Conservation (phyloP, 148 eudicot species). For the Diospyros lotus region DNA sequence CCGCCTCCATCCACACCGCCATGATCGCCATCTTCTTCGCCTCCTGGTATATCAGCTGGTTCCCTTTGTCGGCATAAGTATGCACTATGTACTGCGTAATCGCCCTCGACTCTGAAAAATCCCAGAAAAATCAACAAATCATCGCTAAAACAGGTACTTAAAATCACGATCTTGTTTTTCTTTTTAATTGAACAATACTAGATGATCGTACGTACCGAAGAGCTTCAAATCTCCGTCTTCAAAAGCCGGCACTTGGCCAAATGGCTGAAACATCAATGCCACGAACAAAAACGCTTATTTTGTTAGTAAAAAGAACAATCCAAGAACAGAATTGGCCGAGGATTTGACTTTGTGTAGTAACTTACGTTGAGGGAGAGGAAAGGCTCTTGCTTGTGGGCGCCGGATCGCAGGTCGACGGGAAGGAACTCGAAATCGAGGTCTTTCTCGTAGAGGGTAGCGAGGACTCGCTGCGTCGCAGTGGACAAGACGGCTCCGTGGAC, state of each 20-base stretch:
- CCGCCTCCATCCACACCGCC: conserved; percentile 25
- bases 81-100: conserved; percentile 28
- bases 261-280: conserved; percentile 28
- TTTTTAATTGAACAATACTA: not conserved
- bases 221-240: conserved; percentile 43
- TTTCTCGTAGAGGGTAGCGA: conserved; percentile 35
- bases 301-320: not conserved
- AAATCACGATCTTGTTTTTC: not conserved
- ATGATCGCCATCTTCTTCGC: conserved; percentile 22
- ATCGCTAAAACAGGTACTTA: not conserved
- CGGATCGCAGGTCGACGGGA: conserved; percentile 27
- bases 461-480: conserved; percentile 24
- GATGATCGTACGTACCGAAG: conserved; percentile 23
- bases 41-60: conserved; percentile 19
- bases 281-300: not conserved
- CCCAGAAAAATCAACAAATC: not conserved
- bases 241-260: conserved; percentile 43
- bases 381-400: conserved; percentile 30
- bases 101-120: conserved; percentile 39
- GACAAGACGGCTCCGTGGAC: conserved; percentile 31
- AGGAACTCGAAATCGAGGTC: conserved; percentile 37
- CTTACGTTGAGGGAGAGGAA: conserved; percentile 36
- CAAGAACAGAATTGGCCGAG: not conserved
- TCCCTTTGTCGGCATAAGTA: conserved; percentile 23
- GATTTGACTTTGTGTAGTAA: not conserved